Conservation (phyloP, 768 basidiomycete species). For the Infundibulicybe gibba region DNA sequence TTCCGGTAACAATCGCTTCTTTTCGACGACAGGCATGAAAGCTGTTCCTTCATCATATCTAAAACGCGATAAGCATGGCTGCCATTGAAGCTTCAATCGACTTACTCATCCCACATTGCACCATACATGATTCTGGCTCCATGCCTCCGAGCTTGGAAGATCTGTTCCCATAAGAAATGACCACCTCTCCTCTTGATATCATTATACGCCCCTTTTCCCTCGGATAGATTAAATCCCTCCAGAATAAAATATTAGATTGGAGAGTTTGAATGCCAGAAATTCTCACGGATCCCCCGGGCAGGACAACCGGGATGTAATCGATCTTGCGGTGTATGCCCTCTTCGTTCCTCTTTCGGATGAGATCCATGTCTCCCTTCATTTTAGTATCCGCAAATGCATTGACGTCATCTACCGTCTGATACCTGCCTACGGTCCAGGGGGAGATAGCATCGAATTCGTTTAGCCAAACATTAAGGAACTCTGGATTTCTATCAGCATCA, state of each 20-base stretch:
- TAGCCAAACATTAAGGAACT: slow-evolving; percentile 65
- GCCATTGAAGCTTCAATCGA: slow-evolving; percentile 9
- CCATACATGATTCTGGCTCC: slow-evolving; percentile 70
- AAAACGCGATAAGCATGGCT: slow-evolving; percentile 3
- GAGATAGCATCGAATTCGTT: slow-evolving; percentile 78
- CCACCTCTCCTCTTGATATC: slow-evolving; percentile 71
- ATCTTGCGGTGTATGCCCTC: slow-evolving; percentile 47
- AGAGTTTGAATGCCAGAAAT: slow-evolving; percentile 1
- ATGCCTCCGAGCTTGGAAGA: slow-evolving; percentile 61
- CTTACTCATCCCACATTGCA: slow-evolving; percentile 87
- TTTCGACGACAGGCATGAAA: slow-evolving; percentile 68
- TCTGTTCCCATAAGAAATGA: slow-evolving; percentile 74
- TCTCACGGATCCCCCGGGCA: slow-evolving; percentile 80
- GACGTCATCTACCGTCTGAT: slow-evolving; percentile 55
- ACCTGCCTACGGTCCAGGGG: slow-evolving; percentile 82
- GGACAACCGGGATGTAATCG: slow-evolving; percentile 81
- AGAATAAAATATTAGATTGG: slow-evolving; percentile 9
- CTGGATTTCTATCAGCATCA: slow-evolving; percentile 69
- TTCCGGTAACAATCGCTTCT: slow-evolving; percentile 55
- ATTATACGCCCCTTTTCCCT: slow-evolving; percentile 72
- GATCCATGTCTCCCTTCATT: slow-evolving; percentile 61
- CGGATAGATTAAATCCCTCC: slow-evolving; percentile 68
- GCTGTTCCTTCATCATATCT: slow-evolving; percentile 87
- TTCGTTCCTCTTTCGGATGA: slow-evolving; percentile 48
- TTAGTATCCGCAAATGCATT: slow-evolving; percentile 60